Evolutionary conservation across 2,329 filamentous ascomycete genomes (phyloP).

Genomic region (Phaeophleospora eucalypticola): DNA sequence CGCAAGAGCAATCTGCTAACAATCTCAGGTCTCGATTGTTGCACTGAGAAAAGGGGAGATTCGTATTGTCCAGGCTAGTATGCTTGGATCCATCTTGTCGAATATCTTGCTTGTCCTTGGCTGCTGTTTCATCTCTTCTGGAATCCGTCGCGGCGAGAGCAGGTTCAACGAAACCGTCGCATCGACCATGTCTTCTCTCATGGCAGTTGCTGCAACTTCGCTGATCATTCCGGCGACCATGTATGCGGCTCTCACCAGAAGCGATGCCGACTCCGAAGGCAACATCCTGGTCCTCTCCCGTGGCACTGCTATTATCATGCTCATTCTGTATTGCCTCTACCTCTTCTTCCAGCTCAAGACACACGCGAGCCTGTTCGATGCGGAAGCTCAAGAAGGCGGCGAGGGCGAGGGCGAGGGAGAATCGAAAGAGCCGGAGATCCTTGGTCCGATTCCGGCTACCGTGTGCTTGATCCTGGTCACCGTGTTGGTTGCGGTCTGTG

Average conservation of each 20-base stretch:
- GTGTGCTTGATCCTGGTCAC: slow-evolving; percentile 47
- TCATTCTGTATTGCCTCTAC: slow-evolving; percentile 52
- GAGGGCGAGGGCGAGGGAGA: slow-evolving; percentile 32
- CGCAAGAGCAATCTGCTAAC: neutral
- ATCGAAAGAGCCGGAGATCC: slow-evolving; percentile 37
- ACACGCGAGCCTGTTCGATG: slow-evolving; percentile 47
- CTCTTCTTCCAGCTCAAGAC: slow-evolving; percentile 53
- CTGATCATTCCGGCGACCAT: slow-evolving; percentile 53
- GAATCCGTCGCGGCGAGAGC: slow-evolving; percentile 42
- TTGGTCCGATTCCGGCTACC: slow-evolving; percentile 43
- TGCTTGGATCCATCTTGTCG: slow-evolving; percentile 92
- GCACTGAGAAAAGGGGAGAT: slow-evolving; percentile 82
- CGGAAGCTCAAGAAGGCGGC: slow-evolving; percentile 32
- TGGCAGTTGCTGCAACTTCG: slow-evolving; percentile 53
- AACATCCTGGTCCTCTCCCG: slow-evolving; percentile 50
- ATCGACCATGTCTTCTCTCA: slow-evolving; percentile 65
- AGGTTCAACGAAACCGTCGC: slow-evolving; percentile 71
- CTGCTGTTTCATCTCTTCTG: slow-evolving; percentile 51
- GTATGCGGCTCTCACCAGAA: slow-evolving; percentile 43
- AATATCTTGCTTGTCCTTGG: slow-evolving; percentile 76
- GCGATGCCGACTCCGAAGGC: slow-evolving; percentile 39
- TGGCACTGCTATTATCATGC: slow-evolving; percentile 51
- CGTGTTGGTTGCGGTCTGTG: slow-evolving; percentile 48
- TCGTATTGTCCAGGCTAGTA: slow-evolving; percentile 93
- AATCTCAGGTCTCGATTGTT: slow-evolving; percentile 76